These are phyloP conservation scores for Marasmius tenuissimus DNA, from an alignment of 1,284 basidiomycete genomes.

Conservation along the genomic window DNA sequence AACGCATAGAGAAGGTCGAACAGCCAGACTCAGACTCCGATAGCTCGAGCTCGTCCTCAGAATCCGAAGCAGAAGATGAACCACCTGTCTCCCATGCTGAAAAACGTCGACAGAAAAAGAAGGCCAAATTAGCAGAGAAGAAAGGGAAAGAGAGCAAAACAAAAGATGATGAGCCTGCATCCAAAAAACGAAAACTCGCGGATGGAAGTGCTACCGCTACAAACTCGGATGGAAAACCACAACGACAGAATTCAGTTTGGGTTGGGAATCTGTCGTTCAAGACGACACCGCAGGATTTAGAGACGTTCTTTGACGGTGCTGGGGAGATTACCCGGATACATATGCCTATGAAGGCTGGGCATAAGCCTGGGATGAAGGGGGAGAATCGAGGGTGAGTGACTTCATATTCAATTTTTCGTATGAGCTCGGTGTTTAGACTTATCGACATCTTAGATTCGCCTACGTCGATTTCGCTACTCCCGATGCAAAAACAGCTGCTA, in stretches of 20 bases:
- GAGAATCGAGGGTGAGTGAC: constrained; percentile 69
- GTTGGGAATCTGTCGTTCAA: constrained; percentile 94
- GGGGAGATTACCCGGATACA: constrained; percentile 74
- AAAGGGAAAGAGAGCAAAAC: constrained; percentile 13
- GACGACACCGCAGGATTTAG: constrained; percentile 75
- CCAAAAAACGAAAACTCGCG: constrained; percentile 49
- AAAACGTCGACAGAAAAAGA: constrained; percentile 61
- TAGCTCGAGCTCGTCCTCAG: constrained; percentile 13
- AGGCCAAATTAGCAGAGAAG: constrained; percentile 31
- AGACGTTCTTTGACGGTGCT: constrained; percentile 69
- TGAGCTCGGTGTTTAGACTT: constrained; percentile 1
- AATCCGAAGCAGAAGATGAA: constrained; percentile 21
- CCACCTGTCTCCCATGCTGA: constrained; percentile 74
- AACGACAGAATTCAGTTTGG: constrained; percentile 87
- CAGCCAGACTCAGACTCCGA: constrained; percentile 10
- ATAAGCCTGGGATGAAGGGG: constrained; percentile 38
- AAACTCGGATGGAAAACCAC: constrained; percentile 21
- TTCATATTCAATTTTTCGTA: constrained; percentile 6
- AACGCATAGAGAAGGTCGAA: neutral
- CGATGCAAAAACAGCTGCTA: constrained; percentile 74
- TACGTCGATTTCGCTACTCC: constrained; percentile 91
- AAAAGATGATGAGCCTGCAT: constrained; percentile 18
- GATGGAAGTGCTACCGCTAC: constrained; percentile 33
- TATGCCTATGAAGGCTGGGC: constrained; percentile 65
- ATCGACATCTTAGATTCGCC: constrained; percentile 68